These are phyloP conservation scores for Berkeleyomyces rouxiae DNA, from an alignment of 2,329 filamentous ascomycete species.

Conservation along the genomic window DNA sequence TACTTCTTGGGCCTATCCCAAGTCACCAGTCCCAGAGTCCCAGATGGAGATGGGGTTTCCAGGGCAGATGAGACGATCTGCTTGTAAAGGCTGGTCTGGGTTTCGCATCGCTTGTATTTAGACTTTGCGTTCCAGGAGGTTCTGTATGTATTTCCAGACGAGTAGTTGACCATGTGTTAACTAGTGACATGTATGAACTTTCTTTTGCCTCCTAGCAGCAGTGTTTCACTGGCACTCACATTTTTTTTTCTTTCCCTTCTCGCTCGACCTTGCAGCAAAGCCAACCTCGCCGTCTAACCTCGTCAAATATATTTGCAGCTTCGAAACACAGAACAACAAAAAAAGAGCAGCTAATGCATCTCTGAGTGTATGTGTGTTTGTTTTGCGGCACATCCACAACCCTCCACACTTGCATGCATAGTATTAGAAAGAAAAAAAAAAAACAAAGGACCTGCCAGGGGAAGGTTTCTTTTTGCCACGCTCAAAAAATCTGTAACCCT, in stretches of 20 bases:
- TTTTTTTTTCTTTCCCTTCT: slow-evolving; percentile 31
- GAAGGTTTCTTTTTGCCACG: not conserved
- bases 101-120: not conserved
- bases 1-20: not conserved
- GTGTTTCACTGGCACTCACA: not conserved
- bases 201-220: not conserved
- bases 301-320: too few species aligned
- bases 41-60: not conserved
- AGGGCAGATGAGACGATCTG: not conserved
- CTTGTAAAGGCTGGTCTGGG: not conserved
- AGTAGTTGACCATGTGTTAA: not conserved
- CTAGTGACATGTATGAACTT: not conserved
- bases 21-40: too few species aligned
- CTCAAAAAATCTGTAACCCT: not conserved
- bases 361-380: too few species aligned
- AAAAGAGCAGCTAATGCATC: too few species aligned
- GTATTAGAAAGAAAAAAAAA: not conserved
- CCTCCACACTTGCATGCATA: too few species aligned
- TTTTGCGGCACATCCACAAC: too few species aligned
- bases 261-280: too few species aligned
- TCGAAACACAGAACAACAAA: not conserved
- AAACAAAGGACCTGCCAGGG: not conserved
- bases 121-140: not conserved
- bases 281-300: too few species aligned
- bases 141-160: not conserved